A percentile compares a stretch with the other conserved stretches of the same genome.
Evolutionary conservation across 352 stramenopile species (phyloP).

Genomic region (Phytophthora melonis): DNA sequence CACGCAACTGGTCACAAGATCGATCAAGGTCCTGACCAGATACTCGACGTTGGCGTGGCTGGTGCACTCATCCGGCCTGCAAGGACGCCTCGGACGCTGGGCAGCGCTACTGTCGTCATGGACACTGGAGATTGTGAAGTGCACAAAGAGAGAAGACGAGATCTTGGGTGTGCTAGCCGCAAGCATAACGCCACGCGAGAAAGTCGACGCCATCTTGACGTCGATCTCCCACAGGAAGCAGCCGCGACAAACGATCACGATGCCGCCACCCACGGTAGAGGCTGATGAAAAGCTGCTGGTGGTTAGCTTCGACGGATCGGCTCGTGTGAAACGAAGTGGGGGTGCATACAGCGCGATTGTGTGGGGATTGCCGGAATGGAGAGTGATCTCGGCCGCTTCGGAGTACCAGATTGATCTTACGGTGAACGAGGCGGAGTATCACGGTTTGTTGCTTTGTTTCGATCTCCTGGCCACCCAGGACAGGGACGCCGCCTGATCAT

Average conservation of each 20-base stretch:
- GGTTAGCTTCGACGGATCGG: background rate
- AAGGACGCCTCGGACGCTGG: conserved; percentile 2
- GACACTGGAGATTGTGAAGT: conserved; percentile 17
- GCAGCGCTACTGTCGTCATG: background rate
- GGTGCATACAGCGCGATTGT: too few species aligned
- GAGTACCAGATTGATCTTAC: too few species aligned
- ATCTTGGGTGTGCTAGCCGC: conserved; percentile 1
- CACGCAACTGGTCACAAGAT: background rate
- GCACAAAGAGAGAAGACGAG: conserved; percentile 6
- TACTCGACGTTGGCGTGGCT: conserved; percentile 14
- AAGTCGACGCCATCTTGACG: background rate
- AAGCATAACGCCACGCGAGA: background rate
- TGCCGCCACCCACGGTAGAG: background rate
- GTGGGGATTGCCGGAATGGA: too few species aligned
- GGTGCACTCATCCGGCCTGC: conserved; percentile 1
- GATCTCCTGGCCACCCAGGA: too few species aligned
- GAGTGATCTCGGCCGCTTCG: too few species aligned
- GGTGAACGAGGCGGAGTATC: too few species aligned
- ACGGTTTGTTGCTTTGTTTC: too few species aligned
- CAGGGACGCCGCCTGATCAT: too few species aligned
- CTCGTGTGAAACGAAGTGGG: too few species aligned
- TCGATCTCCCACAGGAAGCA: conserved; percentile 8
- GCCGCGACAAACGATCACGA: background rate
- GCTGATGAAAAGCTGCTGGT: background rate
- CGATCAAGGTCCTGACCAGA: conserved; percentile 9